Conservation (phyloP, 345 rosid species). For the Populus nigra region DNA sequence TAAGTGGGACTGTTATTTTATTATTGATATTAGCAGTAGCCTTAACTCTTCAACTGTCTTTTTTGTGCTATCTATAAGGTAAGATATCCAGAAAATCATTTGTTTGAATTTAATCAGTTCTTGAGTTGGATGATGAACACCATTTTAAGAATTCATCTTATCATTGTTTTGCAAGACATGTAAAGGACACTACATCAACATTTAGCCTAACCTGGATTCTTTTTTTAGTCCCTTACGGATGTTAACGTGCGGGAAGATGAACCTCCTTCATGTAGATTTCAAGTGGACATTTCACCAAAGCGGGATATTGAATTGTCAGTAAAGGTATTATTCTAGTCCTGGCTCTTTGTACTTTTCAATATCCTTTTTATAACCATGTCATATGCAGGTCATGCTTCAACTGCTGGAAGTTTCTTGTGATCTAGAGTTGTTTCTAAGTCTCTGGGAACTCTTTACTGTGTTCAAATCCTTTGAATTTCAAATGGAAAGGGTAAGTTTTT, state of each 20-base stretch:
- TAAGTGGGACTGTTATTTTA: no score
- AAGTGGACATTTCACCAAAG: slow-evolving; percentile 51
- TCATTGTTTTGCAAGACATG: neutral
- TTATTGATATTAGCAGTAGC: no score
- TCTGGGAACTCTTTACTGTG: slow-evolving; percentile 45
- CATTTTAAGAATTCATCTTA: neutral
- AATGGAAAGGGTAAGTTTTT: slow-evolving; percentile 65
- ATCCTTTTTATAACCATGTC: neutral
- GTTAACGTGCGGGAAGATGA: slow-evolving; percentile 38
- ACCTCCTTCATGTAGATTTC: slow-evolving; percentile 44
- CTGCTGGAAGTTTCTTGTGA: slow-evolving; percentile 61
- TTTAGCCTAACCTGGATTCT: slow-evolving; percentile 3
- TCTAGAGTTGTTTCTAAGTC: slow-evolving; percentile 40
- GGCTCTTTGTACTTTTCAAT: slow-evolving; percentile 13
- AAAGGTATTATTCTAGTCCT: slow-evolving; percentile 47
- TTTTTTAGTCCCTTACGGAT: slow-evolving; percentile 41
- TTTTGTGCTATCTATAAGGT: neutral
- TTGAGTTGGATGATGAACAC: slow-evolving; percentile 5
- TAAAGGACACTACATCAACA: neutral
- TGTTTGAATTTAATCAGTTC: neutral
- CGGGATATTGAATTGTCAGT: slow-evolving; percentile 55
- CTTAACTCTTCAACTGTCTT: neutral
- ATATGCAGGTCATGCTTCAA: slow-evolving; percentile 57
- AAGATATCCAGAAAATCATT: neutral
- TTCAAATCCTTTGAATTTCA: slow-evolving; percentile 60